phyloP scores from a whole-genome alignment of 495 filamentous ascomycete species.

The Hypoxylon fragiforme region DNA sequence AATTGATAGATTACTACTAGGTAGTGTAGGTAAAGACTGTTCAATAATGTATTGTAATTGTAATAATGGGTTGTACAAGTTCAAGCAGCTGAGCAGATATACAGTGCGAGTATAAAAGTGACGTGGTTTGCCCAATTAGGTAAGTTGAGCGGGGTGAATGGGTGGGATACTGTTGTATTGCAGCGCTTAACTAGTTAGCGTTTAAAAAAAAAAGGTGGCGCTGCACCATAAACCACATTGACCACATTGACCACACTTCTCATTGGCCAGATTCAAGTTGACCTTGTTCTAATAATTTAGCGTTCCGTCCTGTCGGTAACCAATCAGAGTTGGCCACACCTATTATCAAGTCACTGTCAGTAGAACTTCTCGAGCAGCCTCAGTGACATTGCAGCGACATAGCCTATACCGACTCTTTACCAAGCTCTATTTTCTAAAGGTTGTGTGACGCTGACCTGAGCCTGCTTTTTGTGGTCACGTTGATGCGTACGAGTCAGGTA shows the following conservation, averaged over 20 bases:
- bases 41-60: no score
- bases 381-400: slow-evolving; percentile 17
- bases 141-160: slow-evolving; percentile 19
- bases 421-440: slow-evolving; percentile 5
- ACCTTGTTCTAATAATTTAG: slow-evolving; percentile 12
- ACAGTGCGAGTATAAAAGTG: slow-evolving; percentile 26
- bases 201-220: slow-evolving; percentile 26
- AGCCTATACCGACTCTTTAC: slow-evolving; percentile 13
- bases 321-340: slow-evolving; percentile 26
- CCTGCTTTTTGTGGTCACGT: slow-evolving; percentile 4
- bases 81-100: not conserved
- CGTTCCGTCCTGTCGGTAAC: slow-evolving; percentile 31
- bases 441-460: slow-evolving; percentile 23
- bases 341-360: slow-evolving; percentile 4
- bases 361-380: slow-evolving; percentile 25
- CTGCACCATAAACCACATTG: slow-evolving; percentile 15
- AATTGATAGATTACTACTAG: not conserved
- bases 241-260: slow-evolving; percentile 15
- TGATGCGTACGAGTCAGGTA: no score
- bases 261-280: slow-evolving; percentile 17
- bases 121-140: slow-evolving; percentile 20
- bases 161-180: slow-evolving; percentile 16
- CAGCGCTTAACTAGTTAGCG: slow-evolving; percentile 35
- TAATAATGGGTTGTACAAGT: slow-evolving; percentile 23
- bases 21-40: no score